Evolutionary conservation across 768 basidiomycete species (phyloP), one percentile per base, ranked within the genome.

Genomic region (Boletellus ananiceps): DNA sequence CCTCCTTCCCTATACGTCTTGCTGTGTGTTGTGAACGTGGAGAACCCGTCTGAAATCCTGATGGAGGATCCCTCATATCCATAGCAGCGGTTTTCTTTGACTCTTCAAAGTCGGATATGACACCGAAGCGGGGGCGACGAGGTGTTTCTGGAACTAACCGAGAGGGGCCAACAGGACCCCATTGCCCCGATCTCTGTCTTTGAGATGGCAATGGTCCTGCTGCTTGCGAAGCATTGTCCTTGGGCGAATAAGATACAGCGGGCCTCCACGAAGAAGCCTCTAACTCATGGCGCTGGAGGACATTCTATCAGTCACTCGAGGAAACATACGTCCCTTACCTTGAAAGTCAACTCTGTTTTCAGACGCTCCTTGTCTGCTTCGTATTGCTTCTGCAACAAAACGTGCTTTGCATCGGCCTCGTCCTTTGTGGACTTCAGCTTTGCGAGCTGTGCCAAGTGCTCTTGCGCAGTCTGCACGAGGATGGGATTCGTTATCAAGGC

Each of bases 341-440:
- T 85, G 72, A 90, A 88, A 19, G 75, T 71, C 38, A 79, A 77
- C 49, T 86, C 80, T 1, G 86, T 86, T 58, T 77, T 82, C 47
- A 87, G 59, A 11, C 83, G 78, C 62, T 88, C 87, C 54, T 83
- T 73, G 57, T 88, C 84, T 49, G 77, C 80, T 56, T 81, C 81
- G 68, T 81, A 71, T 40, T 83, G 77, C 59, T 79, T 82, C 51
- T 83, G 80, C 43, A 82, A 58, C 46, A 79, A 72, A 4, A 66
- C 59, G 50, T 81, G 79, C 54, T 74, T 79, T 5, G 74, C 71
- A 54, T 86, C 83, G 1, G 76, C 75, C 49, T 80, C 80, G 45
- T 83, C 81, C 55, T 80, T 85, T 3, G 80, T 79, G 1, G 74
- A 61, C 60, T 78, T 82, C 40, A 87, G 64, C 49, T 74, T 79